Base-by-base conservation (phyloP, 169 alveolate genomes). In the Cytauxzoon felis region DNA sequence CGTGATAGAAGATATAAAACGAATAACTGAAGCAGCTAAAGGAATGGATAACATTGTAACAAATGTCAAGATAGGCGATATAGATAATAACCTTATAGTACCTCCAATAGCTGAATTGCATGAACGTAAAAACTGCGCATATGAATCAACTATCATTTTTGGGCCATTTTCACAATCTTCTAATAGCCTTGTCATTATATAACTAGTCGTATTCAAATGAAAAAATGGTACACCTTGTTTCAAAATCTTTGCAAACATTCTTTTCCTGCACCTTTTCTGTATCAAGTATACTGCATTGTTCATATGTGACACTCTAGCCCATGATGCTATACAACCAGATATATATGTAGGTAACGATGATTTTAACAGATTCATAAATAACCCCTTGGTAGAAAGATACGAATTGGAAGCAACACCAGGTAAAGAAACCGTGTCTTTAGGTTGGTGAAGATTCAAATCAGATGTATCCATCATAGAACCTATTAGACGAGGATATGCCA, bases 101-200 rank as follows among this genome's bases (percentile, higher is more conserved):
- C 84, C 84, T 2, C 80, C 84, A 6, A 73, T 49, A 26, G 52
- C 61, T 2, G 84, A 73, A 57, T 73, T 73, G 34, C 69, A 73
- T 57, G 69, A 62, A 18, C 84, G 52, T 16, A 73, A 19, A 38
- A 73, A 61, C 7, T 51, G 65, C 62, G 38, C 33, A 4, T 16
- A 30, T 54, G 42, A 56, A 43, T 73, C 79, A 6, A 73, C 63
- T 47, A 73, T 16, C n/a, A 65, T 9, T 19, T 30, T 65, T 0
- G 84, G 84, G 0, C 80, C 84, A 32, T 73, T 79, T 38, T 73
- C 79, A 34, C 84, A 73, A 72, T 73, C 84, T 24, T 53, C 48
- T 23, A 62, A 53, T 56, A 73, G 38, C 30, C 50, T 73, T 26
- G 68, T 36, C 21, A 73, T 32, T 16, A 73, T 51, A 5, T 49